Conservation (phyloP, 2,329 filamentous ascomycete genomes). For the Neopestalotiopsis sp. region DNA sequence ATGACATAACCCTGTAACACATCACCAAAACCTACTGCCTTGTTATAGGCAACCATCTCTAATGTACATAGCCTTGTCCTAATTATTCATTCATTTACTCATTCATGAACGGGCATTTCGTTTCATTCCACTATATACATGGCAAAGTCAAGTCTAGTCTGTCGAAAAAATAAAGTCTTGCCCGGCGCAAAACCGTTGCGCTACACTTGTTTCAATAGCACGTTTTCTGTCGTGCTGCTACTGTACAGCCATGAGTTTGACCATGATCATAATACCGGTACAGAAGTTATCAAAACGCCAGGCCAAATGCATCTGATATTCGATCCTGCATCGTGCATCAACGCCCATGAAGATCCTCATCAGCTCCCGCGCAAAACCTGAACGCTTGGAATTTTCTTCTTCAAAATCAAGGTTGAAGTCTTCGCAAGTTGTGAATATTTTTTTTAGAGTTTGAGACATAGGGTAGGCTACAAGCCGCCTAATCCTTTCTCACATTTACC, state of each 20-base stretch:
- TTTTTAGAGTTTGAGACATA: conserved; percentile 7
- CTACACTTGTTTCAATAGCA: not conserved
- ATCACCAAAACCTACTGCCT: not conserved
- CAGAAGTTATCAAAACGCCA: not conserved
- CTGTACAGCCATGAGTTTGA: conserved; percentile 6
- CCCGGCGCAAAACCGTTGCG: not conserved
- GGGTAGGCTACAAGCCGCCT: not conserved
- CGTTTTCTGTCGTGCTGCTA: conserved; percentile 3
- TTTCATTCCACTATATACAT: conserved; percentile 14
- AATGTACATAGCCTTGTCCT: not conserved
- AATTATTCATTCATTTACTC: not conserved
- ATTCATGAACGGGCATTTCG: not conserved
- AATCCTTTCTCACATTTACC: conserved; percentile 2
- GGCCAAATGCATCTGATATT: conserved; percentile 7
- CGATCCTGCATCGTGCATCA: not conserved
- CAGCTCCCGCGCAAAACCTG: not conserved
- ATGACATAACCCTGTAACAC: not conserved
- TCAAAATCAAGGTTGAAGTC: not conserved
- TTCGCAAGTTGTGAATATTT: not conserved
- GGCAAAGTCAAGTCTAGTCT: conserved; percentile 6
- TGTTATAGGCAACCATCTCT: not conserved
- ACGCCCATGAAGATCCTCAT: not conserved
- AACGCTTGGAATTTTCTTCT: not conserved
- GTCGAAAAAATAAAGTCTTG: not conserved
- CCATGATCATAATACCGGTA: not conserved